These are phyloP conservation scores for Starmerella stigmatis DNA, from an alignment of 805 yeast species.

Conservation along the genomic window DNA sequence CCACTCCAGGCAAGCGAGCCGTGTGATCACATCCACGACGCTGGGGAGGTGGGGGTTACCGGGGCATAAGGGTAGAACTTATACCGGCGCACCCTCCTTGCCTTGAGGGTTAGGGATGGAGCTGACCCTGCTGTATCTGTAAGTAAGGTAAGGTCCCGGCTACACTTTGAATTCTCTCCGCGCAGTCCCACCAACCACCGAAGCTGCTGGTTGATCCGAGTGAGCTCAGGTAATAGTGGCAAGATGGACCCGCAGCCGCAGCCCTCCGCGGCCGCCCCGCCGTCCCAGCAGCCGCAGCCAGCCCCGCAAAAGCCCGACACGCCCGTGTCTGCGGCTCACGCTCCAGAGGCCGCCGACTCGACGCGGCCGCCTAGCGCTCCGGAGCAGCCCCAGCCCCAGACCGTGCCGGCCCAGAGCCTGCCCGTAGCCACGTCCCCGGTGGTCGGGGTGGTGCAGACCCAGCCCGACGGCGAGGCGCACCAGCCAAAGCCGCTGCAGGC, in stretches of 20 bases:
- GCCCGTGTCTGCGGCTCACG: not conserved
- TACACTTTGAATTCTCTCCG: slow-evolving; percentile 3
- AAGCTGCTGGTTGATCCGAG: not conserved
- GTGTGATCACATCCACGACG: too few species aligned
- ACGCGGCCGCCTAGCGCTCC: not conserved
- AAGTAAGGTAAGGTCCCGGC: slow-evolving; percentile 5
- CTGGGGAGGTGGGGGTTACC: too few species aligned
- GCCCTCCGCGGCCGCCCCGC: not conserved
- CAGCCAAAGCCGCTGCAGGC: slow-evolving; percentile 5
- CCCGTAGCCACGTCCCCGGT: not conserved
- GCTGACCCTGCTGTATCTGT: slow-evolving; percentile 6
- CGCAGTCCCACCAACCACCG: slow-evolving; percentile 3
- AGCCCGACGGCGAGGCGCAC: slow-evolving; percentile 1
- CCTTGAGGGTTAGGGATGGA: slow-evolving; percentile 5
- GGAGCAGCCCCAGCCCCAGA: not conserved
- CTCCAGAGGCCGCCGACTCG: not conserved
- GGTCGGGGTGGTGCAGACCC: not conserved
- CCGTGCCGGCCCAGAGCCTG: not conserved
- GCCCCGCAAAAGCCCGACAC: slow-evolving; percentile 1
- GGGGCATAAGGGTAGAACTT: too few species aligned
- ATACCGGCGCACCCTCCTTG: slow-evolving; percentile 8
- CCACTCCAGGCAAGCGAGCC: too few species aligned
- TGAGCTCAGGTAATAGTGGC: not conserved
- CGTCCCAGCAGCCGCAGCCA: slow-evolving; percentile 5
- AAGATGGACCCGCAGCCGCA: slow-evolving; percentile 6